A percentile compares a stretch with the other conserved stretches of the same genome.
Evolutionary conservation across 176 grass and related monocot species (phyloP).

Genomic region (Triticum timopheevii): DNA sequence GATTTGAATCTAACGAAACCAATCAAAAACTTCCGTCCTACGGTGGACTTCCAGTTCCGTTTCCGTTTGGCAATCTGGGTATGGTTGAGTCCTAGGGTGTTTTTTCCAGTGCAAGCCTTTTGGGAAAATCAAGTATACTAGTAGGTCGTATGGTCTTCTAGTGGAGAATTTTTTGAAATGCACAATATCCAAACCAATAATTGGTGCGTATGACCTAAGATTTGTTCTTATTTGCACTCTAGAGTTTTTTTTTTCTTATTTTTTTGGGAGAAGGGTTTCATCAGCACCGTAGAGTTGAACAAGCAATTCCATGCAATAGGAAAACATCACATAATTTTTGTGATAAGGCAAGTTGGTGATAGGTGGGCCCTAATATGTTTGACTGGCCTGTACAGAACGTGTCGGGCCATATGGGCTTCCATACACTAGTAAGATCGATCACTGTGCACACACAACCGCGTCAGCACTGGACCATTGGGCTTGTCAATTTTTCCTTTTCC

Average conservation of each 20-base stretch:
- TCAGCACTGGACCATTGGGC: background rate
- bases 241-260: background rate
- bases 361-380: background rate
- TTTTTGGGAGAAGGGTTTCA: background rate
- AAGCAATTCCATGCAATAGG: background rate
- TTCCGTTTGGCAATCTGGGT: background rate
- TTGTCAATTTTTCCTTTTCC: background rate
- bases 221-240: conserved; percentile 2
- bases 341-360: background rate
- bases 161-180: conserved; percentile 9
- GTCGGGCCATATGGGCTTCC: conserved; percentile 18
- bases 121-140: background rate
- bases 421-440: background rate
- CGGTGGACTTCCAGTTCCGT: background rate
- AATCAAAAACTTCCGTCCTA: background rate
- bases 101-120: background rate
- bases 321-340: background rate
- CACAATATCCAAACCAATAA: conserved; percentile 1
- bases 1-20: conserved; percentile 20
- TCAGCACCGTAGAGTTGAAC: background rate
- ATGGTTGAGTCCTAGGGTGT: background rate
- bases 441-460: background rate
- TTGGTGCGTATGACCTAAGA: background rate
- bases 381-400: conserved; percentile 12
- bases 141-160: background rate